These are phyloP conservation scores for Xylariaceae sp. DNA, from an alignment of 2,329 filamentous ascomycete species.

Conservation along the genomic window DNA sequence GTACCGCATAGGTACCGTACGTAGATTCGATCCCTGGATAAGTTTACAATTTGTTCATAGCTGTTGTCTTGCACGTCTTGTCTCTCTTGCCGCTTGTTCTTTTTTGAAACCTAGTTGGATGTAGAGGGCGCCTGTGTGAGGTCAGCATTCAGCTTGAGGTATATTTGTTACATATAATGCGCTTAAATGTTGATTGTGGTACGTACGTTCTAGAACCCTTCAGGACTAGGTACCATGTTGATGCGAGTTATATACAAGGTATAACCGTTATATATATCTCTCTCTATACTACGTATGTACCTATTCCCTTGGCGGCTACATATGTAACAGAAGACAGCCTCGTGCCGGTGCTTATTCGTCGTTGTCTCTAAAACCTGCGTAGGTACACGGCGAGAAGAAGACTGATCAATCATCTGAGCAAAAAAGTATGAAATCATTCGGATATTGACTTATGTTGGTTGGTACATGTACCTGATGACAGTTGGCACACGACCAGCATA, in stretches of 20 bases:
- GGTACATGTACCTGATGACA: neutral
- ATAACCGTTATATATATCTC: neutral
- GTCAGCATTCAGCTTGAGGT: neutral
- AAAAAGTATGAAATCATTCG: neutral
- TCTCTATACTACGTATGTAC: too few relatives aligned
- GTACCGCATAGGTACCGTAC: slow-evolving; percentile 9
- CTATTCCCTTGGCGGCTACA: too few relatives aligned
- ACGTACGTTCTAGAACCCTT: too few relatives aligned
- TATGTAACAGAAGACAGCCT: too few relatives aligned
- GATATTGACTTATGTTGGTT: too few relatives aligned
- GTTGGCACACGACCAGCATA: neutral
- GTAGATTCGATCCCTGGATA: neutral
- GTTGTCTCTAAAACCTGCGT: neutral
- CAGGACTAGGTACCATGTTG: too few relatives aligned
- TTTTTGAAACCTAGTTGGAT: too few relatives aligned
- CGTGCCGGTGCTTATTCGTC: neutral
- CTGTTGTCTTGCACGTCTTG: too few relatives aligned
- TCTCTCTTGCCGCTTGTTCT: neutral
- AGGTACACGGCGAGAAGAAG: neutral
- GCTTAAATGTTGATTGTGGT: too few relatives aligned
- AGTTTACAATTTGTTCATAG: neutral
- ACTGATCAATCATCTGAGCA: neutral
- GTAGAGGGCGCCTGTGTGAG: too few relatives aligned
- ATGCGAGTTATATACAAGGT: neutral
- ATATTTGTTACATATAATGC: neutral